Evolutionary conservation across 2,329 filamentous ascomycete genomes (phyloP).

Genomic region (Zymoseptoria ardabiliae): DNA sequence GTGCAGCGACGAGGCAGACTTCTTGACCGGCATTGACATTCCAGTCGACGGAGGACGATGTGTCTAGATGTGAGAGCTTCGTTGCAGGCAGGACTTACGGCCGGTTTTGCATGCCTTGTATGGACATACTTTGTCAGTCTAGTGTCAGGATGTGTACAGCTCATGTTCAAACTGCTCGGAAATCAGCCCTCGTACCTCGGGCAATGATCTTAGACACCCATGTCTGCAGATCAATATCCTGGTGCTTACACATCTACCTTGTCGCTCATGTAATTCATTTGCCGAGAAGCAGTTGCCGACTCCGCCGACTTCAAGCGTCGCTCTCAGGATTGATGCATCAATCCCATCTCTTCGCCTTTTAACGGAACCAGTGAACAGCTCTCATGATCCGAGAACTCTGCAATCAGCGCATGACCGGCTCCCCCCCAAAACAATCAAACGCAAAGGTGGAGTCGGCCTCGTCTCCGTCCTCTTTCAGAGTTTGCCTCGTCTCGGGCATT

Average conservation of each 20-base stretch:
- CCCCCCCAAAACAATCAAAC: not conserved
- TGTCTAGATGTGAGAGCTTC: slow-evolving; percentile 24
- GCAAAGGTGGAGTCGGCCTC: not conserved
- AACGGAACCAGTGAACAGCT: not conserved
- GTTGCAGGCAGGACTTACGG: not conserved
- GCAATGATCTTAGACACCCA: too few species aligned
- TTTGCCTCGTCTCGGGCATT: not conserved
- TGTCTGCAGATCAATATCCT: not conserved
- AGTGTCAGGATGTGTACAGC: not conserved
- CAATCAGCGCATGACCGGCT: not conserved
- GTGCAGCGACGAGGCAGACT: slow-evolving; percentile 62
- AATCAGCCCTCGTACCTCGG: too few species aligned
- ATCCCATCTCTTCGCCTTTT: not conserved
- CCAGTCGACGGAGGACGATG: slow-evolving; percentile 53
- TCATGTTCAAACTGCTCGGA: too few species aligned
- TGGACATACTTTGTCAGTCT: too few species aligned
- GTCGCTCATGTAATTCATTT: not conserved
- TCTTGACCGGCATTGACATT: slow-evolving; percentile 66
- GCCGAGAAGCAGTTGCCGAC: not conserved
- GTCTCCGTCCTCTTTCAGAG: not conserved
- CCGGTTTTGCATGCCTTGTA: too few species aligned
- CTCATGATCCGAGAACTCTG: not conserved
- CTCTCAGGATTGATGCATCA: not conserved
- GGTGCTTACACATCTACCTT: not conserved
- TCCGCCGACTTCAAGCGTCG: not conserved